phyloP scores from a whole-genome alignment of 2,329 filamentous ascomycete genomes.

The Calonectria pseudoturangicola region DNA sequence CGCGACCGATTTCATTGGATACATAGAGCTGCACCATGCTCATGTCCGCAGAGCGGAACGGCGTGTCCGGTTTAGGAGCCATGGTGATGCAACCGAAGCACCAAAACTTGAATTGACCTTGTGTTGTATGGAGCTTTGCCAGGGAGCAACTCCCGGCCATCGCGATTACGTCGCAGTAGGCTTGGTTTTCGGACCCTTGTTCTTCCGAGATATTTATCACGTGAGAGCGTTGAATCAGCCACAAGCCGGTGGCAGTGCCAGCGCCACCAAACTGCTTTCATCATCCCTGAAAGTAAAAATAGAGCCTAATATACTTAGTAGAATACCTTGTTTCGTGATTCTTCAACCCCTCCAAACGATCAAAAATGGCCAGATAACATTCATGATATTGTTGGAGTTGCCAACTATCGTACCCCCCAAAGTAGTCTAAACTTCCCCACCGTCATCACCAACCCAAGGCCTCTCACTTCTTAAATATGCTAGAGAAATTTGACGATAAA shows the following conservation, averaged over 20 bases:
- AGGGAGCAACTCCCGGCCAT: constrained; percentile 53
- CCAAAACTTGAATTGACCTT: constrained; percentile 56
- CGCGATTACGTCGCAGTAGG: constrained; percentile 54
- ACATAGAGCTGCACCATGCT: constrained; percentile 99
- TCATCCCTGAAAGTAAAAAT: too few species aligned
- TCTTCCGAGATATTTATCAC: constrained; percentile 54
- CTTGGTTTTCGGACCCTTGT: constrained; percentile 48
- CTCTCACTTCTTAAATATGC: too few species aligned
- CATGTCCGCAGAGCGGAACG: constrained; percentile 99
- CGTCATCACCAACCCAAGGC: too few species aligned
- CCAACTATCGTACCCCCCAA: too few species aligned
- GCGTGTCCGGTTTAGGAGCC: constrained; percentile 86
- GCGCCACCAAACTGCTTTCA: background rate
- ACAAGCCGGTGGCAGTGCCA: constrained; percentile 15
- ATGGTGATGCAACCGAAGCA: constrained; percentile 65
- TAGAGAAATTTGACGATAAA: too few species aligned
- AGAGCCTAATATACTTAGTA: too few species aligned
- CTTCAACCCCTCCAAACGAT: too few species aligned
- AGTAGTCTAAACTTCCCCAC: too few species aligned
- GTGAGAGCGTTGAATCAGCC: constrained; percentile 46
- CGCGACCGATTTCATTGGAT: constrained; percentile 97
- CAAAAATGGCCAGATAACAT: too few species aligned
- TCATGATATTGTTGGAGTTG: too few species aligned
- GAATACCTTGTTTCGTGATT: too few species aligned
- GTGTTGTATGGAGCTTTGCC: constrained; percentile 55